These are phyloP conservation scores for Dendrobium officinale DNA, from an alignment of 106 monocot genomes.

Conservation along the genomic window DNA sequence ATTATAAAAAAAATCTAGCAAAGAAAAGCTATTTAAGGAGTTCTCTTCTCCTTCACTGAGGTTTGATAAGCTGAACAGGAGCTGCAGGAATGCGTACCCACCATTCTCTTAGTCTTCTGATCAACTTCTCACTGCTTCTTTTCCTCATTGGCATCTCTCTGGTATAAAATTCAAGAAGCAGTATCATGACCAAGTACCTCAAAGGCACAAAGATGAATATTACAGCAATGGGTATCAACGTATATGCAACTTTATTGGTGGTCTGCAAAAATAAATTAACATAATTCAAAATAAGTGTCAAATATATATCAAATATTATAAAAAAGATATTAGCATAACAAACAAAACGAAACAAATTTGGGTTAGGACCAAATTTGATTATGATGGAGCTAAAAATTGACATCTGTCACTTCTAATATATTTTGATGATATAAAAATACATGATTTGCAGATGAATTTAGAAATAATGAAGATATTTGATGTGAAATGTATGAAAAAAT, in stretches of 20 bases:
- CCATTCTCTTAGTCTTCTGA: conserved; percentile 75
- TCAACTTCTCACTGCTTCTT: conserved; percentile 48
- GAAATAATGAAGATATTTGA: no score
- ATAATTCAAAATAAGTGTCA: not conserved
- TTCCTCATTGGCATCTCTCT: conserved; percentile 83
- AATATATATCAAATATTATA: not conserved
- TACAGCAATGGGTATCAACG: conserved; percentile 28
- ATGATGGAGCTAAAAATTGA: no score
- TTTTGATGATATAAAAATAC: no score
- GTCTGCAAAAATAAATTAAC: conserved; percentile 37
- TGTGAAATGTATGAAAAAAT: no score
- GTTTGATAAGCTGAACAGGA: conserved; percentile 56
- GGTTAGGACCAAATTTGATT: no score
- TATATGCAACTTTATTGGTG: conserved; percentile 47
- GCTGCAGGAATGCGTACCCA: conserved; percentile 96
- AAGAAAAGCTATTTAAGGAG: not conserved
- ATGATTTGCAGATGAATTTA: no score
- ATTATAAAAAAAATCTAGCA: not conserved
- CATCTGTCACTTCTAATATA: no score
- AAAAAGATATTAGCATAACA: no score
- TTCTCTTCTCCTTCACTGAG: conserved; percentile 9
- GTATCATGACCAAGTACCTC: conserved; percentile 38
- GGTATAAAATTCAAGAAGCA: conserved; percentile 67
- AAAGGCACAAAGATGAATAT: conserved; percentile 46
- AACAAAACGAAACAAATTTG: no score